A percentile compares a stretch with the other conserved stretches of the same genome.
Evolutionary conservation across 495 filamentous ascomycete genomes (phyloP).

Genomic region (Clohesyomyces aquaticus): DNA sequence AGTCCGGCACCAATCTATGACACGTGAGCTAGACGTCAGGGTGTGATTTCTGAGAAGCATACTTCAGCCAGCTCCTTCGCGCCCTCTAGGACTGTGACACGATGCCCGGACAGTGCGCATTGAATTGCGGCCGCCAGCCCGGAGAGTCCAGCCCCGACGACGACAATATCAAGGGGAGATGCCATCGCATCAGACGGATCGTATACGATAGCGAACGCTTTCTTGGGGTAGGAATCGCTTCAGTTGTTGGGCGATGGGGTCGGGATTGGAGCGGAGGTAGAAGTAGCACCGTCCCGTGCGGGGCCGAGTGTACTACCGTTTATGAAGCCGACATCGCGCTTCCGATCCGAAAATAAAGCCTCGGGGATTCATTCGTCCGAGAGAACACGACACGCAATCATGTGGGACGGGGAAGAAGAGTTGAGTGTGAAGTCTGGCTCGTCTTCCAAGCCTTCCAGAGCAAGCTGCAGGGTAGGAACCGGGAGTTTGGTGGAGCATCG

Average conservation of each 20-base stretch:
- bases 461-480: too few relatives aligned
- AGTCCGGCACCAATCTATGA: conserved; percentile 44
- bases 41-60: neutral
- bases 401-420: too few relatives aligned
- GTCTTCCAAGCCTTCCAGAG: too few relatives aligned
- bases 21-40: neutral
- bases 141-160: conserved; percentile 68
- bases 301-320: neutral
- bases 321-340: neutral
- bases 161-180: conserved; percentile 48
- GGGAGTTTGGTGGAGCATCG: too few relatives aligned
- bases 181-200: neutral
- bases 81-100: conserved; percentile 63
- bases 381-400: too few relatives aligned
- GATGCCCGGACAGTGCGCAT: conserved; percentile 60
- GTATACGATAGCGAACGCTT: neutral
- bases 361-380: too few relatives aligned
- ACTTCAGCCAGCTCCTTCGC: conserved; percentile 43
- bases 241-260: neutral
- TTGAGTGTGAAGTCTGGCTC: too few relatives aligned
- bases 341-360: neutral
- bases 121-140: conserved; percentile 67
- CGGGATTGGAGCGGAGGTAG: neutral
- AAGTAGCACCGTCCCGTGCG: neutral
- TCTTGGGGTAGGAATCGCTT: neutral